phyloP scores from a whole-genome alignment of 257 asterid species.

The Forsythia viridissima region DNA sequence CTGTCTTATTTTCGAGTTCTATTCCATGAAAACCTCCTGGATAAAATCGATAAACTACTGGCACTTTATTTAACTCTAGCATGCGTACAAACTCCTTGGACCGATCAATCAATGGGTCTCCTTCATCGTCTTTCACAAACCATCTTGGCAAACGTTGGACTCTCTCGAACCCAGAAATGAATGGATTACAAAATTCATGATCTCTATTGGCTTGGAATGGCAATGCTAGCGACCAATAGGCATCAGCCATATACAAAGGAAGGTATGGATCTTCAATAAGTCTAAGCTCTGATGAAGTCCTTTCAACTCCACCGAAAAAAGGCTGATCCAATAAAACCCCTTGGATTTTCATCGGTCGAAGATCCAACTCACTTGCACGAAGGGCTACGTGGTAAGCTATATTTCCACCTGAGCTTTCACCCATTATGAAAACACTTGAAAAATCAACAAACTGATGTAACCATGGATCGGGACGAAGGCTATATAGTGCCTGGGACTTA shows the following conservation, averaged over 20 bases:
- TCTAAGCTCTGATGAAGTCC: slow-evolving; percentile 33
- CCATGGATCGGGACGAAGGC: slow-evolving; percentile 32
- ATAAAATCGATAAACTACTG: slow-evolving; percentile 20
- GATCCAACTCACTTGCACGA: slow-evolving; percentile 24
- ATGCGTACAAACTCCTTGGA: slow-evolving; percentile 1
- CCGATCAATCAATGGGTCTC: slow-evolving; percentile 22
- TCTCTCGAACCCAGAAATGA: slow-evolving; percentile 29
- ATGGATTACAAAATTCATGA: slow-evolving; percentile 42
- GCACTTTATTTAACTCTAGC: slow-evolving; percentile 17
- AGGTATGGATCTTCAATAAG: slow-evolving; percentile 25
- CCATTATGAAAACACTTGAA: slow-evolving; percentile 29
- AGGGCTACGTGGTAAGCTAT: slow-evolving; percentile 33
- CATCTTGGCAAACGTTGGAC: slow-evolving; percentile 27
- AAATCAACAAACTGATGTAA: slow-evolving; percentile 33
- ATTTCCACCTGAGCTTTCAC: slow-evolving; percentile 42
- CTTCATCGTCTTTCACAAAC: slow-evolving; percentile 18
- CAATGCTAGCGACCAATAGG: slow-evolving; percentile 32
- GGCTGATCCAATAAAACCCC: slow-evolving; percentile 36
- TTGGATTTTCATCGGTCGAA: slow-evolving; percentile 21
- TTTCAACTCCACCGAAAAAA: slow-evolving; percentile 31
- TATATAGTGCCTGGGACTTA: slow-evolving; percentile 28
- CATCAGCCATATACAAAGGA: slow-evolving; percentile 27
- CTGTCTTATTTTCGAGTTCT: not conserved
- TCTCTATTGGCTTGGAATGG: slow-evolving; percentile 34
- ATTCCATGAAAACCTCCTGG: slow-evolving; percentile 25